Evolutionary conservation across 805 yeast genomes (phyloP).

Genomic region (Suhomyces vadensis): DNA sequence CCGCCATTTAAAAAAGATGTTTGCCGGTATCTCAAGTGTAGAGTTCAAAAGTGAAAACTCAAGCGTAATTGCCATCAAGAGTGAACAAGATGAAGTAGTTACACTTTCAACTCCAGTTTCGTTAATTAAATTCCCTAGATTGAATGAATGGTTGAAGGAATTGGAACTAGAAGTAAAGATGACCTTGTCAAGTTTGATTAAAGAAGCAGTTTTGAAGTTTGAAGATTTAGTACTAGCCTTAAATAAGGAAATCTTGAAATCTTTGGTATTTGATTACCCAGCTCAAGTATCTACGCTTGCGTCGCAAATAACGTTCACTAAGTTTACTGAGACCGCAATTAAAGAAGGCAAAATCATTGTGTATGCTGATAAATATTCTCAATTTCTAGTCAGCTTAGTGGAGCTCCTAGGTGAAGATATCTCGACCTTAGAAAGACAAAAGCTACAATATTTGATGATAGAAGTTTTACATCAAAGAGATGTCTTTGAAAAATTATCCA

Average conservation of each 20-base stretch:
- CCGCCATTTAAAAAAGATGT: constrained; percentile 68
- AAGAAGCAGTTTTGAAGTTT: constrained; percentile 26
- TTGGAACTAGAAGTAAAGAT: constrained; percentile 56
- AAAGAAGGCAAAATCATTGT: constrained; percentile 2
- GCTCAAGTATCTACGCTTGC: constrained; percentile 58
- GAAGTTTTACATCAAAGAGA: constrained; percentile 65
- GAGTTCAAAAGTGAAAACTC: constrained; percentile 32
- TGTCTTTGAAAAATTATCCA: constrained; percentile 23
- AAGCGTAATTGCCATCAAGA: constrained; percentile 47
- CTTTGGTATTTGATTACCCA: constrained; percentile 46
- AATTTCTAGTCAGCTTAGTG: constrained; percentile 30
- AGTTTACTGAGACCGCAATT: constrained; percentile 33
- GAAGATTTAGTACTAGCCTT: not conserved
- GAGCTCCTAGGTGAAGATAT: constrained; percentile 20
- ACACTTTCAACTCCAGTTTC: constrained; percentile 45
- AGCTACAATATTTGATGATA: constrained; percentile 60
- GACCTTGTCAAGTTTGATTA: constrained; percentile 44
- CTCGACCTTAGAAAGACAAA: constrained; percentile 35
- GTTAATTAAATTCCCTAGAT: constrained; percentile 38
- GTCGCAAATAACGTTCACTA: constrained; percentile 59
- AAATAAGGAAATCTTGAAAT: constrained; percentile 5
- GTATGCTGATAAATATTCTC: constrained; percentile 6
- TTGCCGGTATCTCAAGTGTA: constrained; percentile 58
- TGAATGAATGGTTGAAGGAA: constrained; percentile 61
- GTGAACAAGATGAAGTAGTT: constrained; percentile 68